Base-by-base conservation (phyloP, 2,329 filamentous ascomycete species). In the Scedosporium minutisporum region DNA sequence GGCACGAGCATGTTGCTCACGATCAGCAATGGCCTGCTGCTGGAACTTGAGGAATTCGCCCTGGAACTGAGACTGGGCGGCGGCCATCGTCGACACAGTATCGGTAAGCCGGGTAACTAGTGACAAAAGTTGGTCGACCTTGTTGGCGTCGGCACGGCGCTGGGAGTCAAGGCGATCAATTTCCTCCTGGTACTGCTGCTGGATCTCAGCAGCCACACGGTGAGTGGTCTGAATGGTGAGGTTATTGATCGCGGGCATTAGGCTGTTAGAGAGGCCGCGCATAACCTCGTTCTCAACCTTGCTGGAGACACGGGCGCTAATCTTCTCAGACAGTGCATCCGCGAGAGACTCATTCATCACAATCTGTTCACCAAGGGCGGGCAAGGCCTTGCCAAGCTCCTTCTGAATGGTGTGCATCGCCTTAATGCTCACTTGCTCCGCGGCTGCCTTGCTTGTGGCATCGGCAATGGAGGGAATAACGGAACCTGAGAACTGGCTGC, bases 381-480 rank as follows among this genome's bases (percentile, higher is more conserved):
- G 91, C 42, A 97, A 78, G 42, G 82, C 75, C 63, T 81, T 82
- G 70, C 89, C 87, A 66, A 96, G 77, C 73, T 96, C 91, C 66
- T 86, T 86, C 48, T 82, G 80, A n/a, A 84, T 80, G 46, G 96
- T 75, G 61, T 88, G 82, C 58, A 85, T 81, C 66, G 84, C 83
- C 62, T 97, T 76, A 65, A 86, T 85, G 63, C 85, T 82, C 25
- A 97, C 79, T 71, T 90, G 86, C 65, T 89, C 87, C 62, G 88
- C 83, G 29, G 96, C 80, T 4, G 87, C 82, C 65, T 85, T 83
- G 55, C 84, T 81, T 14, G 90, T 86, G 51, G 87, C 80, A 60
- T 87, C 82, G 48, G 86, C 83, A 63, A 97, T 78, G 38, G 87
- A 80, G 10, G 95, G 93, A 61, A 96, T 79, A 55, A 97, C 85